Percentiles rank a stretch among this genome's conserved stretches.
phyloP scores from a whole-genome alignment of 495 filamentous ascomycete genomes.

The Rusavskia elegans region DNA sequence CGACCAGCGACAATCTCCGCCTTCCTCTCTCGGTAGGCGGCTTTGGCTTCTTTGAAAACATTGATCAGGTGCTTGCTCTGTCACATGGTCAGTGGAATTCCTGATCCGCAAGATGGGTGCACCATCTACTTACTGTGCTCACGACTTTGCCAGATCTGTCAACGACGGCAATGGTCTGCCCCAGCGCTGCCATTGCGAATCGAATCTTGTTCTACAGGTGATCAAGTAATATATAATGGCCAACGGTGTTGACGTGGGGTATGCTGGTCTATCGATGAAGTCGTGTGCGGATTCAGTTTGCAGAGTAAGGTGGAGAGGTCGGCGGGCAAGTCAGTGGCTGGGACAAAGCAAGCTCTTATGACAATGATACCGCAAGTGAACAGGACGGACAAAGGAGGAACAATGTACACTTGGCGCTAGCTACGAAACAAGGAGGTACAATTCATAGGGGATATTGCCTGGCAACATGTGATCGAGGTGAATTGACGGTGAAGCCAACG shows the following conservation, averaged over 20 bases:
- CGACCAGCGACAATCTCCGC: constrained; percentile 56
- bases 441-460: too few species aligned
- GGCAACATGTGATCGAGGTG: too few species aligned
- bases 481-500: too few species aligned
- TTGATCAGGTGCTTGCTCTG: constrained; percentile 79
- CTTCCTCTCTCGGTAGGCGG: constrained; percentile 71
- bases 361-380: not conserved
- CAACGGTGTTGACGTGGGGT: too few species aligned
- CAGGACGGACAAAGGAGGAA: not conserved
- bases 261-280: too few species aligned
- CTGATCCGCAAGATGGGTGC: not conserved
- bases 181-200: constrained; percentile 26
- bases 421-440: too few species aligned
- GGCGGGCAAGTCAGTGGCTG: not conserved
- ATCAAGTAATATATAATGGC: not conserved
- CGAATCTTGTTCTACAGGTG: not conserved
- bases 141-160: constrained; percentile 88
- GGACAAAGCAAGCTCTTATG: not conserved
- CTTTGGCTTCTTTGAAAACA: constrained; percentile 77
- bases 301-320: not conserved
- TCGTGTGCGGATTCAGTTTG: too few species aligned
- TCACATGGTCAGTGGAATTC: constrained; percentile 13
- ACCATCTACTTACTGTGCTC: constrained; percentile 53
- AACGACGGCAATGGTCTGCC: constrained; percentile 73
- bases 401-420: too few species aligned